Percentiles rank a stretch among this genome's conserved stretches.
Conservation (phyloP, 2,329 filamentous ascomycete genomes). For the Zasmidium angulare region DNA sequence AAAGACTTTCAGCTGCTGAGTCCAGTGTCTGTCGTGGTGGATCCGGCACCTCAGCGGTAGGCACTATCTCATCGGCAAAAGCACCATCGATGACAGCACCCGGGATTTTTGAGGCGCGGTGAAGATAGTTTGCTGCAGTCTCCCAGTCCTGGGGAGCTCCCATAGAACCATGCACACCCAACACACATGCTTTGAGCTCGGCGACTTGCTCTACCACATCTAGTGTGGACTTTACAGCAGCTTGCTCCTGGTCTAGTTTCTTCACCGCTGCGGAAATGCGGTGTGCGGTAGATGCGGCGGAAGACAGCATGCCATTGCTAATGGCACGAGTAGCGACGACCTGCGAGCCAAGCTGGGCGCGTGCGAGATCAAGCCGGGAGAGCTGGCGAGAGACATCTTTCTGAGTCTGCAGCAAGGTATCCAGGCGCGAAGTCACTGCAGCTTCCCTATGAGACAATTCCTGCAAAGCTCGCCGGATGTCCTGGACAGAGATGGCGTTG, state of each 20-base stretch:
- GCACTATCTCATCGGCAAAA: constrained; percentile 90
- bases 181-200: constrained; percentile 93
- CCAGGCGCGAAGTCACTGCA: constrained; percentile 69
- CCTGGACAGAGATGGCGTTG: constrained; percentile 71
- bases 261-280: constrained; percentile 85
- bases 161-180: constrained; percentile 94
- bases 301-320: constrained; percentile 85
- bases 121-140: constrained; percentile 85
- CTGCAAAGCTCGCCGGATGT: constrained; percentile 75
- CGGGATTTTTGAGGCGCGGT: constrained; percentile 78
- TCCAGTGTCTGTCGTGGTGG: constrained; percentile 83
- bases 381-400: constrained; percentile 84
- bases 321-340: constrained; percentile 79
- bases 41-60: constrained; percentile 93
- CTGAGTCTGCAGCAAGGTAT: constrained; percentile 76
- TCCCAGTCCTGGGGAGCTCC: constrained; percentile 98
- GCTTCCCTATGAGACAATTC: constrained; percentile 75
- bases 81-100: constrained; percentile 75
- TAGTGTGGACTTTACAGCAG: constrained; percentile 83
- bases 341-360: constrained; percentile 84
- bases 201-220: constrained; percentile 93
- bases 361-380: constrained; percentile 80
- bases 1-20: constrained; percentile 83
- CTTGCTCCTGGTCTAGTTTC: constrained; percentile 85
- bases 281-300: constrained; percentile 79